These are phyloP conservation scores for Taiozyma sp. DNA, from an alignment of 1,139 yeast genomes.

Conservation along the genomic window DNA sequence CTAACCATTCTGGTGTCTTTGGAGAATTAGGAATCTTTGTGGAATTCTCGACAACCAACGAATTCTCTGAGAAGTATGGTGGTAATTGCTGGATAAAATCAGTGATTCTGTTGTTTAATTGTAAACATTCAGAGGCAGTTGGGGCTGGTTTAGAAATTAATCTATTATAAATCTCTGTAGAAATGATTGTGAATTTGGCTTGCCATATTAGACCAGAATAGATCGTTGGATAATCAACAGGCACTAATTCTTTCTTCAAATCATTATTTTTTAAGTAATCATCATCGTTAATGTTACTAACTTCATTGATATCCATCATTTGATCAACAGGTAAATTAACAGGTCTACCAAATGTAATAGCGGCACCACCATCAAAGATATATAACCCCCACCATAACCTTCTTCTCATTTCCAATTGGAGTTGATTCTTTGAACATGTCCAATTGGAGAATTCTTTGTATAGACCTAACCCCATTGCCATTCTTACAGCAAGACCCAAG, in stretches of 20 bases:
- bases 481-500: conserved; percentile 58
- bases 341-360: conserved; percentile 65
- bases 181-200: conserved; percentile 45
- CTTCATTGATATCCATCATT: conserved; percentile 47
- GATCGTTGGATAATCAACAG: conserved; percentile 43
- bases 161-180: conserved; percentile 48
- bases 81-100: conserved; percentile 43
- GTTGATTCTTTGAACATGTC: conserved; percentile 21
- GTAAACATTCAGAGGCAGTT: conserved; percentile 42
- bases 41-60: conserved; percentile 20
- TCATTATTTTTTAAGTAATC: conserved; percentile 30
- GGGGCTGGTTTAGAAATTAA: conserved; percentile 46
- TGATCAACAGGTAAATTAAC: conserved; percentile 47
- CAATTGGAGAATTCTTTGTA: conserved; percentile 45
- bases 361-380: conserved; percentile 60
- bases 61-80: conserved; percentile 40
- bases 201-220: conserved; percentile 59
- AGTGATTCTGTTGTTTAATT: conserved; percentile 41
- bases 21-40: conserved; percentile 20
- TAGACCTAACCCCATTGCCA: conserved; percentile 65
- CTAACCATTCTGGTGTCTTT: conserved; percentile 36
- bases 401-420: conserved; percentile 38
- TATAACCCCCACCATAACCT: conserved; percentile 62
- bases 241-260: conserved; percentile 22
- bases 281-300: conserved; percentile 47